Evolutionary conservation across 2,329 filamentous ascomycete species (phyloP).

Genomic region (Zasmidium cellare): DNA sequence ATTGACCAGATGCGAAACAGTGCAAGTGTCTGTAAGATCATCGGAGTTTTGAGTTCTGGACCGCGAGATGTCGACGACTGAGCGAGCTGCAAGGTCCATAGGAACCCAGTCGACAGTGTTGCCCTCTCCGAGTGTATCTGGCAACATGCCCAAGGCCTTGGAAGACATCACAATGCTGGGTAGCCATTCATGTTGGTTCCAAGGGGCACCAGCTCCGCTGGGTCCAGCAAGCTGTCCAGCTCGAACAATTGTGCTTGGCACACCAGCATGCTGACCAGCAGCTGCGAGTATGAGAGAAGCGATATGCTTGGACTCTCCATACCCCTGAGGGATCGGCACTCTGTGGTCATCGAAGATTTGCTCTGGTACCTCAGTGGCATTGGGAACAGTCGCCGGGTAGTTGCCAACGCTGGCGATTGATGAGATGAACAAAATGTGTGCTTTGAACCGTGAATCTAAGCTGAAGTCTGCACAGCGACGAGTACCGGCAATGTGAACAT

Average conservation of each 20-base stretch:
- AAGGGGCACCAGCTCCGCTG: slow-evolving; percentile 21
- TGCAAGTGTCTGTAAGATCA: slow-evolving; percentile 4
- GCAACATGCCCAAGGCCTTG: slow-evolving; percentile 38
- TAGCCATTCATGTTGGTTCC: slow-evolving; percentile 47
- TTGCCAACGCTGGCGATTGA: slow-evolving; percentile 39
- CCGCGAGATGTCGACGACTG: slow-evolving; percentile 20
- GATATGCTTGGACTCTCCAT: slow-evolving; percentile 41
- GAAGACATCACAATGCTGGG: slow-evolving; percentile 45
- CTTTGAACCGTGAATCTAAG: slow-evolving; percentile 21
- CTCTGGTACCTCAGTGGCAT: slow-evolving; percentile 33
- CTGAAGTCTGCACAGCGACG: slow-evolving; percentile 31
- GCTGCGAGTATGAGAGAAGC: slow-evolving; percentile 32
- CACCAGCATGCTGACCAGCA: slow-evolving; percentile 29
- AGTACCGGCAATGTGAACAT: slow-evolving; percentile 32
- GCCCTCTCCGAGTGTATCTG: slow-evolving; percentile 37
- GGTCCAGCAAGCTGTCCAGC: slow-evolving; percentile 32
- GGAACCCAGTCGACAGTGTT: slow-evolving; percentile 47
- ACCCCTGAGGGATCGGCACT: slow-evolving; percentile 36
- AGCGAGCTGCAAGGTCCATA: slow-evolving; percentile 41
- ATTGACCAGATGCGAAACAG: slow-evolving; percentile 33
- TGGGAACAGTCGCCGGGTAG: slow-evolving; percentile 19
- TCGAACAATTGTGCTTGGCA: slow-evolving; percentile 25
- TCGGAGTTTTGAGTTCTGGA: slow-evolving; percentile 7
- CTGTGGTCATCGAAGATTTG: slow-evolving; percentile 27
- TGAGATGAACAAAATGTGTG: slow-evolving; percentile 40